Evolutionary conservation across 1,284 basidiomycete genomes (phyloP).

Genomic region (Papiliotrema fonsecae): DNA sequence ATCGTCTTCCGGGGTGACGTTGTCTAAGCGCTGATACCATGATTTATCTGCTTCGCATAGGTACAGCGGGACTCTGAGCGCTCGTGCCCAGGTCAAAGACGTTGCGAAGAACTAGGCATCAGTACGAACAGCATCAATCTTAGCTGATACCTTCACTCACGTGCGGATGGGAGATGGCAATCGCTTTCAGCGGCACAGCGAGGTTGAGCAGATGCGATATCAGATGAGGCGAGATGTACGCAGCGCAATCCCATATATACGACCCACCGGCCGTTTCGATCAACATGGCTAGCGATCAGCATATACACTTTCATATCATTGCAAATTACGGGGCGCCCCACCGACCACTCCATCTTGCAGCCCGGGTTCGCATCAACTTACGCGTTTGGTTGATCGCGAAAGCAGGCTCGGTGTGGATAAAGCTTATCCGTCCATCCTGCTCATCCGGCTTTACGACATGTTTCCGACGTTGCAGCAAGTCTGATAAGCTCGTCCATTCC

Average conservation of each 20-base stretch:
- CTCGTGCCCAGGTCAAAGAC: conserved; percentile 42
- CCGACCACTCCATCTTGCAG: too few relatives aligned
- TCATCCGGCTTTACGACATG: conserved; percentile 32
- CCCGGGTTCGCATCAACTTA: too few relatives aligned
- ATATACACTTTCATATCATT: too few relatives aligned
- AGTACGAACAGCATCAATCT: background rate
- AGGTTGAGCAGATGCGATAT: conserved; percentile 26
- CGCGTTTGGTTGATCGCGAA: conserved; percentile 46
- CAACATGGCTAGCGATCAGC: conserved; percentile 32
- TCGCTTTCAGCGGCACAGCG: conserved; percentile 34
- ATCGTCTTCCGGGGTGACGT: conserved; percentile 22
- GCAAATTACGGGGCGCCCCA: too few relatives aligned
- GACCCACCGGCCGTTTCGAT: conserved; percentile 34
- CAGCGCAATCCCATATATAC: conserved; percentile 46
- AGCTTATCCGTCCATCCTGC: conserved; percentile 32
- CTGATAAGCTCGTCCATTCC: conserved; percentile 35
- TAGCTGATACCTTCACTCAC: conserved; percentile 16
- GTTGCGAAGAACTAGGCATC: conserved; percentile 43
- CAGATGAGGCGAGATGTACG: conserved; percentile 32
- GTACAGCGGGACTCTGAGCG: conserved; percentile 39
- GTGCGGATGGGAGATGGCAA: conserved; percentile 47
- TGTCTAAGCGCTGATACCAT: conserved; percentile 37
- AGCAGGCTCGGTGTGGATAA: conserved; percentile 33
- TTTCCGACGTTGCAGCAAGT: conserved; percentile 16
- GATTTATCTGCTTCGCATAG: conserved; percentile 34